phyloP scores from a whole-genome alignment of 352 stramenopile genomes.

The Phytophthora pseudosyringae region DNA sequence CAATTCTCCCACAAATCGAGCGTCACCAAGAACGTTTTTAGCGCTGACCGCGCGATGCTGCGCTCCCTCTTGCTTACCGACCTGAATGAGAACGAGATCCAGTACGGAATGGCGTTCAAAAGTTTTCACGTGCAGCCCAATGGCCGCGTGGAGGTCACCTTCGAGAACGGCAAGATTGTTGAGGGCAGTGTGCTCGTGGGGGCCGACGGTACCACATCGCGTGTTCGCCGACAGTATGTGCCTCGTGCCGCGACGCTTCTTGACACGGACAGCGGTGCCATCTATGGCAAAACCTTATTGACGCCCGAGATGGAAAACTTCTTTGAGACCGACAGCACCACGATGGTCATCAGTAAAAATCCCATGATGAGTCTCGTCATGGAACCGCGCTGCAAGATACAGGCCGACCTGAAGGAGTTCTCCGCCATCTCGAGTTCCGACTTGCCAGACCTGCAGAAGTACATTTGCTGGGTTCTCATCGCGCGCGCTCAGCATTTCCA shows the following conservation, averaged over 20 bases:
- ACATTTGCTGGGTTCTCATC: slow-evolving; percentile 71
- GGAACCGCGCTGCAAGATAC: slow-evolving; percentile 49
- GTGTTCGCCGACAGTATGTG: slow-evolving; percentile 64
- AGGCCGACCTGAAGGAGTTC: slow-evolving; percentile 43
- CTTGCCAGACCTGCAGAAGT: slow-evolving; percentile 44
- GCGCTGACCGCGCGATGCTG: slow-evolving; percentile 54
- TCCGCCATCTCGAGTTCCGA: slow-evolving; percentile 20
- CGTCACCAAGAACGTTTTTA: slow-evolving; percentile 48
- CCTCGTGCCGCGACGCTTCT: slow-evolving; percentile 50
- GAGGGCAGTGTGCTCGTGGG: slow-evolving; percentile 59
- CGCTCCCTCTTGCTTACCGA: slow-evolving; percentile 53
- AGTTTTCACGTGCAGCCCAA: slow-evolving; percentile 49
- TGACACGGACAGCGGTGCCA: slow-evolving; percentile 67
- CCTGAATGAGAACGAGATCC: slow-evolving; percentile 55
- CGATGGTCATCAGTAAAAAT: slow-evolving; percentile 46
- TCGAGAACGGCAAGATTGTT: slow-evolving; percentile 57
- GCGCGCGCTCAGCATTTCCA: slow-evolving; percentile 53
- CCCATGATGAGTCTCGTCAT: slow-evolving; percentile 67
- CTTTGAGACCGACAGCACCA: slow-evolving; percentile 56
- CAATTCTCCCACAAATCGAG: slow-evolving; percentile 37
- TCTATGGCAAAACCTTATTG: slow-evolving; percentile 73
- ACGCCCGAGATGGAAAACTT: slow-evolving; percentile 55
- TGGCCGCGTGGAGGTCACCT: slow-evolving; percentile 54
- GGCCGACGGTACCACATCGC: slow-evolving; percentile 65
- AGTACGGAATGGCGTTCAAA: slow-evolving; percentile 68